Evolutionary conservation across 2,329 filamentous ascomycete genomes (phyloP), one percentile per base, ranked within the genome.

Genomic region (Colletotrichum scovillei): DNA sequence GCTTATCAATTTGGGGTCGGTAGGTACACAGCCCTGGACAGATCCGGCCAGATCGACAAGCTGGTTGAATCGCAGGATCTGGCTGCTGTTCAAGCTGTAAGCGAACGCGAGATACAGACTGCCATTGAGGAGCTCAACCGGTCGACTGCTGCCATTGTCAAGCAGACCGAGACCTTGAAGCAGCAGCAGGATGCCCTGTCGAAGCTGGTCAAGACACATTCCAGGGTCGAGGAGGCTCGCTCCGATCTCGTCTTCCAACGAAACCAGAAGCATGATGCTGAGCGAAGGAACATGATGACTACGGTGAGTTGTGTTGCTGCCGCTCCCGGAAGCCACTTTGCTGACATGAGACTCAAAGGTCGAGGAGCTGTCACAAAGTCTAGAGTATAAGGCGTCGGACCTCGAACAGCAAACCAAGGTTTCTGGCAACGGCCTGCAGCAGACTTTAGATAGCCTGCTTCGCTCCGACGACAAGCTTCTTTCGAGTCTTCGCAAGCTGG

Each of bases 401-500:
- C 78, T 89, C 1, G 86, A 89, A 76, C 86, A 88, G 73, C 88
- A 91, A 53, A 80, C 80, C 6, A 86, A 86, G 8, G 81, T 81
- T 0, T 83, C 86, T 0, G 84, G 84, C 4, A 79, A 83, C 1
- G 81, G 82, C 3, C 79, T 92, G 19, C 86, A 85, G 59, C 83
- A 86, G 68, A 86, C 86, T 0, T 82, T 91, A 0, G 84, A 86
- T 26, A 83, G 82, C 19, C 80, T 89, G 12, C 81, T 93, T 9
- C 84, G 85, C 9, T 88, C 90, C 1, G 92, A 94, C 73, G 92
- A 94, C 78, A 90, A 89, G 74, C 84, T 94, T 2, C 82, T 94
- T 1, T 84, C 88, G 24, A 91, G 91, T 72, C 83, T 94, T 3
- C 90, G 93, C 78, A 93, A 92, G 75, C 85, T 94, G 2, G 88